These are phyloP conservation scores for Wilcoxina mikolae DNA, from an alignment of 495 filamentous ascomycete species.

Conservation along the genomic window DNA sequence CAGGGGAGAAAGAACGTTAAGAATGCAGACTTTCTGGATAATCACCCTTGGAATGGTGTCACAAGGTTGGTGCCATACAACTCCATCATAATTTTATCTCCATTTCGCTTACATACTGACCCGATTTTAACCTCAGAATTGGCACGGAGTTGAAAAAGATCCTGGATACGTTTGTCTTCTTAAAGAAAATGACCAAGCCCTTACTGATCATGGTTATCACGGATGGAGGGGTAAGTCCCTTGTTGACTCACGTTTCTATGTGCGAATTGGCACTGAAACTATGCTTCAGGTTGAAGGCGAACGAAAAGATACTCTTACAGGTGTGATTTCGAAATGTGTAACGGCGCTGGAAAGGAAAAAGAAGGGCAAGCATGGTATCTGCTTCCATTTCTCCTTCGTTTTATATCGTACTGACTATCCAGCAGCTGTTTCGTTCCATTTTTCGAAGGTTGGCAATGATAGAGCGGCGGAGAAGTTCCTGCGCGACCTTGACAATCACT, in stretches of 20 bases:
- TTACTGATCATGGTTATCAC: constrained; percentile 6
- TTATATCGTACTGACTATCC: neutral
- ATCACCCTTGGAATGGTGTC: neutral
- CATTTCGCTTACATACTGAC: neutral
- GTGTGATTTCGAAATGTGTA: neutral
- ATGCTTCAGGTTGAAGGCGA: constrained; percentile 9
- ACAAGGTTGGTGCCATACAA: neutral
- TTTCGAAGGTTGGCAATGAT: constrained; percentile 11
- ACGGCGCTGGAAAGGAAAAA: neutral
- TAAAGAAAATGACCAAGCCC: constrained; percentile 1
- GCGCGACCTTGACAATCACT: neutral
- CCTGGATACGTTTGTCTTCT: neutral
- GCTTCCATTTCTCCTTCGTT: neutral
- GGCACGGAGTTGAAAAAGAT: constrained; percentile 3
- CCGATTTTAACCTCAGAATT: neutral
- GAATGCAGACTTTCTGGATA: neutral
- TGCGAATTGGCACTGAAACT: neutral
- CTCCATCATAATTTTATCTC: neutral
- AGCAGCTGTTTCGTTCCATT: constrained; percentile 15
- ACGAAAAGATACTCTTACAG: neutral
- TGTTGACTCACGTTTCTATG: neutral
- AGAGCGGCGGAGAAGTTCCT: neutral
- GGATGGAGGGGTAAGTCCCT: constrained; percentile 5
- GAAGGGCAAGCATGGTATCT: neutral
- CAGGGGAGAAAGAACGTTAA: neutral